A percentile compares a stretch with the other conserved stretches of the same genome.
Conservation (phyloP, 1,284 basidiomycete genomes). For the Papiliotrema fonsecae region DNA sequence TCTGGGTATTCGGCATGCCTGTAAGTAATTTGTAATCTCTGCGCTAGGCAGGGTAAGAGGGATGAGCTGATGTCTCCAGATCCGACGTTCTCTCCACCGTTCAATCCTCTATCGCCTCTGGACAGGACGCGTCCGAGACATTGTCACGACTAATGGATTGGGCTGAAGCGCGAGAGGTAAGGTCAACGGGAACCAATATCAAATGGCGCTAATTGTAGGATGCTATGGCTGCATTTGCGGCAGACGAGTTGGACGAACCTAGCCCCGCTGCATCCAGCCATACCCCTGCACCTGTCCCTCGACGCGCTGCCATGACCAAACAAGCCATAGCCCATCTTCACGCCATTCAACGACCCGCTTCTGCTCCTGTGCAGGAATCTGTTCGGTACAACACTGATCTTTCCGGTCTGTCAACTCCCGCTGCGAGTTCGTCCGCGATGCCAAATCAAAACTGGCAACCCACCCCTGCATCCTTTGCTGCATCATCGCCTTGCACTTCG, state of each 20-base stretch:
- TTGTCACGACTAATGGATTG: conserved; percentile 49
- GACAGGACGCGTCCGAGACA: conserved; percentile 40
- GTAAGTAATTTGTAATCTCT: conserved; percentile 24
- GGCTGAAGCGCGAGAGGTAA: conserved; percentile 47
- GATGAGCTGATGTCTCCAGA: conserved; percentile 12
- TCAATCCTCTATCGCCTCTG: conserved; percentile 38
- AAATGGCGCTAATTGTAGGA: conserved; percentile 17
- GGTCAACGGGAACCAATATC: no score
- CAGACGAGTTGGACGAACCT: conserved; percentile 33
- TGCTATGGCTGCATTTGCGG: conserved; percentile 40
- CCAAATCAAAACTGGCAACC: neutral
- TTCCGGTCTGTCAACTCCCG: neutral
- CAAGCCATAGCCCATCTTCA: conserved; percentile 1
- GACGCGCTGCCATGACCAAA: neutral
- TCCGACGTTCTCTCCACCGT: conserved; percentile 44
- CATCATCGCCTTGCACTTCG: conserved; percentile 3
- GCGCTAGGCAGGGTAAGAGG: neutral
- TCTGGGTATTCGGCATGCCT: conserved; percentile 47
- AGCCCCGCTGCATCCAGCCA: conserved; percentile 1
- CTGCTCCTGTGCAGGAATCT: conserved; percentile 1
- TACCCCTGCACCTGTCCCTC: conserved; percentile 4
- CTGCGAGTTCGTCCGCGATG: neutral
- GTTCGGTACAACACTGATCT: neutral
- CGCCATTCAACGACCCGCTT: neutral
- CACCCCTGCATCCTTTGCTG: neutral